Conservation (phyloP, 208 protist species). For the Herpetomonas samuelpessoai region DNA sequence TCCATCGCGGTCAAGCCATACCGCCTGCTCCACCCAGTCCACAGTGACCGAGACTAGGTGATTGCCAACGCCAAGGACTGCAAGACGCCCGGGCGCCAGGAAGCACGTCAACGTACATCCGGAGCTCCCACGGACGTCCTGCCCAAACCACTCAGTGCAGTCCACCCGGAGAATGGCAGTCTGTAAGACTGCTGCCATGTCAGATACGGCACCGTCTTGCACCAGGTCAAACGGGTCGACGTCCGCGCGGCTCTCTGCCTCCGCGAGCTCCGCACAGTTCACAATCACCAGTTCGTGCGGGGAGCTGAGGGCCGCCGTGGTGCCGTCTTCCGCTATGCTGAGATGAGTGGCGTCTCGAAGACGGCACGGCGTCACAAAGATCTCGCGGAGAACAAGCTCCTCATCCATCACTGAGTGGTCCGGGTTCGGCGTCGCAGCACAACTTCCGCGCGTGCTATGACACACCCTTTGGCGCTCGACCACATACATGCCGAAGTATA, state of each 20-base stretch:
- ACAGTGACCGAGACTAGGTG: slow-evolving; percentile 36
- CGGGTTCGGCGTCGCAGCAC: background rate
- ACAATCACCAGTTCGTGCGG: background rate
- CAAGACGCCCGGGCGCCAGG: slow-evolving; percentile 23
- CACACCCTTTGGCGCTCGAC: background rate
- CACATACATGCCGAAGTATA: slow-evolving; percentile 1
- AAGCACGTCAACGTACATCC: slow-evolving; percentile 23
- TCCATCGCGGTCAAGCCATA: slow-evolving; percentile 50
- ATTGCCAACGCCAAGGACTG: slow-evolving; percentile 22
- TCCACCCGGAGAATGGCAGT: slow-evolving; percentile 6
- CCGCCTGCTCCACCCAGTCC: slow-evolving; percentile 14
- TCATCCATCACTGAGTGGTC: background rate
- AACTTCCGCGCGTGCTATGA: too few species aligned
- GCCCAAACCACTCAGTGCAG: slow-evolving; percentile 34
- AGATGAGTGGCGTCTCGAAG: background rate
- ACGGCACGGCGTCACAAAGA: background rate
- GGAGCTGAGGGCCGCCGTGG: background rate
- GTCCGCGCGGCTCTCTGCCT: background rate
- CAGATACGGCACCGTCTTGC: background rate
- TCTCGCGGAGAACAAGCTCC: background rate
- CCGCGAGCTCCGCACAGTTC: background rate
- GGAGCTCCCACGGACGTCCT: background rate
- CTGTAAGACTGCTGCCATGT: background rate
- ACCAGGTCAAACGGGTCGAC: background rate
- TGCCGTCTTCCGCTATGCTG: slow-evolving; percentile 2